Evolutionary conservation across 1,284 basidiomycete species (phyloP).

Genomic region (Ustilago sp.): DNA sequence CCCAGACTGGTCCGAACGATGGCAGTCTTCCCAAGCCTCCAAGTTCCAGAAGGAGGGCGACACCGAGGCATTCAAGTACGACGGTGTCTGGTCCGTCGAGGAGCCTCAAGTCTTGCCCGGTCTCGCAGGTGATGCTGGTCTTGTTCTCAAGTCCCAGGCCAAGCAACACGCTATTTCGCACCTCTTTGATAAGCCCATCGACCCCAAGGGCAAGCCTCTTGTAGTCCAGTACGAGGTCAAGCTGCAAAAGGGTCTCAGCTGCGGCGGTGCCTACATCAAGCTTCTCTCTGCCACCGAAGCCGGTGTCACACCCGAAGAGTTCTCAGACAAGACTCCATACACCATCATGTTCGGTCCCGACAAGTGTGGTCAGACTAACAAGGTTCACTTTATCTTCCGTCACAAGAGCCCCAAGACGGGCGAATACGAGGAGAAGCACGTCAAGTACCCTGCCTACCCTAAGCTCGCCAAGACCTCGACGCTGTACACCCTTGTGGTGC

Average conservation of each 20-base stretch:
- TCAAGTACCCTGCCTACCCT: constrained; percentile 83
- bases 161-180: constrained; percentile 98
- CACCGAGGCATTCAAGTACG: constrained; percentile 81
- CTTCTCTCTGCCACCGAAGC: constrained; percentile 76
- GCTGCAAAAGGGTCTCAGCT: constrained; percentile 98
- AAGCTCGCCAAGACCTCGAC: constrained; percentile 68
- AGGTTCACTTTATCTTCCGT: constrained; percentile 69
- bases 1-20: constrained; percentile 87
- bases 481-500: constrained; percentile 75
- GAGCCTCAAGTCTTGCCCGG: constrained; percentile 80
- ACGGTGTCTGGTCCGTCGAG: constrained; percentile 97
- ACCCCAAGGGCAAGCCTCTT: constrained; percentile 87
- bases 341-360: constrained; percentile 70
- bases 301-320: constrained; percentile 65
- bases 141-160: constrained; percentile 79
- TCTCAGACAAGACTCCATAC: constrained; percentile 69
- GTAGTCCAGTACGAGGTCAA: constrained; percentile 97
- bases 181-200: constrained; percentile 81
- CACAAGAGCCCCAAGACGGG: constrained; percentile 67
- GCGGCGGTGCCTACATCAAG: constrained; percentile 99
- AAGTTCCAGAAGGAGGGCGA: constrained; percentile 75
- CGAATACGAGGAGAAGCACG: constrained; percentile 95
- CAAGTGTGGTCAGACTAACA: constrained; percentile 68
- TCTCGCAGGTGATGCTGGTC: constrained; percentile 69
- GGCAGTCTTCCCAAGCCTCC: constrained; percentile 95